Evolutionary conservation across 1,139 yeast genomes (phyloP).

Genomic region (Protomyces pachydermus): DNA sequence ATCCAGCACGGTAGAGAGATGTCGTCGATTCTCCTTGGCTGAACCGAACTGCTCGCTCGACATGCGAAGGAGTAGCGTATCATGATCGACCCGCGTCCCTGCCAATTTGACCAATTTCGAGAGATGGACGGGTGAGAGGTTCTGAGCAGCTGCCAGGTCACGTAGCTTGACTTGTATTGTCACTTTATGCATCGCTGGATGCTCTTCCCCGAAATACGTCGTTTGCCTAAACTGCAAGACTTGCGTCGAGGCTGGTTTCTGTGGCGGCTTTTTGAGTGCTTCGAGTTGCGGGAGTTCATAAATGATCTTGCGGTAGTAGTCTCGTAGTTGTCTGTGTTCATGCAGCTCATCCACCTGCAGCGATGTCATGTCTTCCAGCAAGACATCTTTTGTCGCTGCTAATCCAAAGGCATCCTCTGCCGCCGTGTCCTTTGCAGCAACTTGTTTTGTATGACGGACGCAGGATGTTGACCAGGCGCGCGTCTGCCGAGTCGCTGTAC

Average conservation of each 20-base stretch:
- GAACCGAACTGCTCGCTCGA: constrained; percentile 61
- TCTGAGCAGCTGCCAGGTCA: constrained; percentile 43
- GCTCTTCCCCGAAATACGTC: constrained; percentile 68
- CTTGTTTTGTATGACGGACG: too few relatives aligned
- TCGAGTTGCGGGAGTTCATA: constrained; percentile 81
- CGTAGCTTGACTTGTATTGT: constrained; percentile 52
- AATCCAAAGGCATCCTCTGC: background rate
- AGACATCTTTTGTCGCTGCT: constrained; percentile 1
- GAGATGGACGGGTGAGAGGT: constrained; percentile 48
- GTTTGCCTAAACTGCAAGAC: constrained; percentile 66
- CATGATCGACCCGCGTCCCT: constrained; percentile 68
- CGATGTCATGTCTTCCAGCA: constrained; percentile 24
- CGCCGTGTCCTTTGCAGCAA: background rate
- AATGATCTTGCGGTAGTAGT: constrained; percentile 74
- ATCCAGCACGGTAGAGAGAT: constrained; percentile 59
- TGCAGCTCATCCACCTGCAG: constrained; percentile 17
- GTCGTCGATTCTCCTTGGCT: constrained; percentile 80
- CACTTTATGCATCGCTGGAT: constrained; percentile 68
- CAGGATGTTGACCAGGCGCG: too few relatives aligned
- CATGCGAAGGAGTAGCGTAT: constrained; percentile 56
- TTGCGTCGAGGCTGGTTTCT: constrained; percentile 40
- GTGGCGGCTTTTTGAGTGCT: constrained; percentile 52
- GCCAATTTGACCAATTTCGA: constrained; percentile 78
- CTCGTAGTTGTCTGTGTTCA: constrained; percentile 47
- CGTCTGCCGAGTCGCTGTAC: too few relatives aligned